Conservation (phyloP, 257 asterid species). For the Petunia axillaris region DNA sequence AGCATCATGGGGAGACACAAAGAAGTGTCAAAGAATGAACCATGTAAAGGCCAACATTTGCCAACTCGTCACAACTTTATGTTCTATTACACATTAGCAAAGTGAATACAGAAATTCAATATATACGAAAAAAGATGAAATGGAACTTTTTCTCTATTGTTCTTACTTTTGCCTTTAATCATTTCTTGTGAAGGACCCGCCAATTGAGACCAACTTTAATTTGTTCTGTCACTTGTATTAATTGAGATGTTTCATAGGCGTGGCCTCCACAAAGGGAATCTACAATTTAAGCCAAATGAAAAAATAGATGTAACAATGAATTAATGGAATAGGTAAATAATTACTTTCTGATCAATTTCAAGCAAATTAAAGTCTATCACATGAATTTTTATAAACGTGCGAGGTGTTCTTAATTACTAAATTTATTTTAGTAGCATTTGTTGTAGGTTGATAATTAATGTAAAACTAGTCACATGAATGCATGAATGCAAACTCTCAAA, state of each 20-base stretch:
- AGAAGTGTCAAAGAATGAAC: slow-evolving; percentile 18
- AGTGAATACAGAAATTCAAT: background rate
- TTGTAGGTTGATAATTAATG: too few relatives aligned
- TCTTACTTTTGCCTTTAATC: slow-evolving; percentile 15
- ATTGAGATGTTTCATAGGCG: slow-evolving; percentile 18
- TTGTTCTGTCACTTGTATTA: background rate
- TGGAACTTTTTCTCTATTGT: background rate
- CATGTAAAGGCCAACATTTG: slow-evolving; percentile 15
- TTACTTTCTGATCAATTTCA: too few relatives aligned
- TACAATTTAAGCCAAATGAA: too few relatives aligned
- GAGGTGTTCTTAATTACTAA: too few relatives aligned
- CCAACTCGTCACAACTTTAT: slow-evolving; percentile 22
- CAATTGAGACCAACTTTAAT: background rate
- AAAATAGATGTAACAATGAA: too few relatives aligned
- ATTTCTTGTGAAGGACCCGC: slow-evolving; percentile 22
- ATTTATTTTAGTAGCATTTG: too few relatives aligned
- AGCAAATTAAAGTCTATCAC: too few relatives aligned
- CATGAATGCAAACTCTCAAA: too few relatives aligned
- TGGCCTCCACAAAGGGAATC: background rate
- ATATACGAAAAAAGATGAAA: too few relatives aligned
- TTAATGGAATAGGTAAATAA: too few relatives aligned
- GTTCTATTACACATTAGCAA: slow-evolving; percentile 1
- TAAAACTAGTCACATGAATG: too few relatives aligned
- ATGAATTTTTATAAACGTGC: too few relatives aligned
- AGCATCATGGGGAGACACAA: background rate